Percentiles rank a stretch among this genome's conserved stretches.
Evolutionary conservation across 805 yeast genomes (phyloP).

Genomic region (Helenozyma baotianmanensis): DNA sequence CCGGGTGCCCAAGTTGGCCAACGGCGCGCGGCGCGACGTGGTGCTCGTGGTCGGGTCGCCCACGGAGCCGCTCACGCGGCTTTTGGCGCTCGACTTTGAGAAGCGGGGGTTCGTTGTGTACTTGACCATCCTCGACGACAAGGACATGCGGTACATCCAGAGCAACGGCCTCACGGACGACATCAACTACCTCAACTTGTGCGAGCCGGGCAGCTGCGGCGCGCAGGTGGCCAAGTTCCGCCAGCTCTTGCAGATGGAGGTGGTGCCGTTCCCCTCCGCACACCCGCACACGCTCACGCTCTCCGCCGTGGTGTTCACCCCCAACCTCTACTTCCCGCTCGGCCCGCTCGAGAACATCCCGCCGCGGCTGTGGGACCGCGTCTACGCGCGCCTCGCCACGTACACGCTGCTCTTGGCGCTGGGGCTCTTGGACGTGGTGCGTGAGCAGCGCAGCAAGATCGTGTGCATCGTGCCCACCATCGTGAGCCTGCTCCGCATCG

Average conservation of each 20-base stretch:
- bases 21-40: slow-evolving; percentile 75
- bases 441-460: slow-evolving; percentile 44
- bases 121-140: slow-evolving; percentile 63
- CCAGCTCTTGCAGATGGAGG: slow-evolving; percentile 47
- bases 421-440: slow-evolving; percentile 51
- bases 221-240: slow-evolving; percentile 48
- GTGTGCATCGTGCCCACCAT: slow-evolving; percentile 54
- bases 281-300: slow-evolving; percentile 51
- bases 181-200: slow-evolving; percentile 59
- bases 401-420: slow-evolving; percentile 50
- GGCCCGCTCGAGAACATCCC: slow-evolving; percentile 63
- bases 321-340: slow-evolving; percentile 62
- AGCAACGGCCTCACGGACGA: slow-evolving; percentile 61
- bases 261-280: slow-evolving; percentile 56
- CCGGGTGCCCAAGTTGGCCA: slow-evolving; percentile 56
- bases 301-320: slow-evolving; percentile 65
- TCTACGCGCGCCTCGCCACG: slow-evolving; percentile 43
- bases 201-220: slow-evolving; percentile 40
- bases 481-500: slow-evolving; percentile 48
- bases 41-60: slow-evolving; percentile 75
- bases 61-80: slow-evolving; percentile 64
- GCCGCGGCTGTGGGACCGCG: slow-evolving; percentile 46
- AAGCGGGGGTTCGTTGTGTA: slow-evolving; percentile 78
- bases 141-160: slow-evolving; percentile 48
- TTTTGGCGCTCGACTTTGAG: slow-evolving; percentile 70